phyloP scores from a whole-genome alignment of 2,329 filamentous ascomycete genomes.

The Camptophora hylomeconis region DNA sequence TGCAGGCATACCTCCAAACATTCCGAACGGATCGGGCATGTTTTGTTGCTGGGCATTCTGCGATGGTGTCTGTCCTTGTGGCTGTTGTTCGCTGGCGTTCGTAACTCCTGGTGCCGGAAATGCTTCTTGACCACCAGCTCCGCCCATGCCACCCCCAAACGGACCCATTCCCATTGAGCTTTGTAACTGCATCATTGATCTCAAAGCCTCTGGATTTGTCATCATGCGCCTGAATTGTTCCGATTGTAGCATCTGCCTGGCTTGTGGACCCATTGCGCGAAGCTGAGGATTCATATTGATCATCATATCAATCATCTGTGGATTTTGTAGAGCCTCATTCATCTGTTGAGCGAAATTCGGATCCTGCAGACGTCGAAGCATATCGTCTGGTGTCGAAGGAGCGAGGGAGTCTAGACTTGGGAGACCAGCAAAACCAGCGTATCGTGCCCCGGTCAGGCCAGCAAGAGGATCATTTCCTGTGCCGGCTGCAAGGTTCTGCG shows the following conservation, averaged over 20 bases:
- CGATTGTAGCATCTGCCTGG: conserved; percentile 74
- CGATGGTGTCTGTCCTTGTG: conserved; percentile 13
- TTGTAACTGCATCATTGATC: conserved; percentile 73
- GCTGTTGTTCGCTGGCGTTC: conserved; percentile 53
- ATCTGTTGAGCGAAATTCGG: conserved; percentile 76
- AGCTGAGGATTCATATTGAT: conserved; percentile 82
- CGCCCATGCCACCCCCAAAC: conserved; percentile 41
- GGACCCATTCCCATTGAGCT: conserved; percentile 39
- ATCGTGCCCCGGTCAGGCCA: conserved; percentile 80
- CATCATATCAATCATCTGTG: conserved; percentile 88
- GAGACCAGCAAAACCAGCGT: conserved; percentile 80
- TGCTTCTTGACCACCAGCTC: conserved; percentile 30
- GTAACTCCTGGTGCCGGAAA: conserved; percentile 90
- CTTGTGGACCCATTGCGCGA: conserved; percentile 55
- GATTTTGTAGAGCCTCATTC: conserved; percentile 92
- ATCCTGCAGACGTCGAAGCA: conserved; percentile 76
- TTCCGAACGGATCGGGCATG: too few species aligned
- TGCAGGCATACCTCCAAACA: conserved; percentile 1
- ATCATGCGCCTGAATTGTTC: conserved; percentile 85
- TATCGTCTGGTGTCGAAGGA: conserved; percentile 69
- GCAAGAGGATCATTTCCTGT: conserved; percentile 77
- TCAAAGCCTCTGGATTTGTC: conserved; percentile 74
- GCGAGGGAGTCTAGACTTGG: conserved; percentile 83
- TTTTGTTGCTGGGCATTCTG: conserved; percentile 14
- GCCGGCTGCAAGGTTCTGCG: conserved; percentile 35